Base-by-base conservation (phyloP, 148 eudicot species). In the Nepenthes mirabilis region DNA sequence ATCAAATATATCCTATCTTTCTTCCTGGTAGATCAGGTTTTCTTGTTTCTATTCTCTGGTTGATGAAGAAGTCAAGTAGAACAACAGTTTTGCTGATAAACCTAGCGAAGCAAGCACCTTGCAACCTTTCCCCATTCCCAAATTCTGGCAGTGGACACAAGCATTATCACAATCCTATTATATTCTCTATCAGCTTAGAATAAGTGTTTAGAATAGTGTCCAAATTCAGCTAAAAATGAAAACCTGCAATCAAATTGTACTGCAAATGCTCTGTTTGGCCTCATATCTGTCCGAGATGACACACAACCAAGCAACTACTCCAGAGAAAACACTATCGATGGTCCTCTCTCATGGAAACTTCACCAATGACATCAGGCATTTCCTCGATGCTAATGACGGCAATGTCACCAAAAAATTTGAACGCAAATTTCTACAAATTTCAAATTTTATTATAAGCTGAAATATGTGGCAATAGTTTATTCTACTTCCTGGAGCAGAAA, bases 211-310 rank as follows among this genome's bases (percentile, higher is more conserved):
- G 11, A 5, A 49, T 43, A 1, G 11, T 32, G 33, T 23, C 5
- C 36, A 5, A 11, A 1, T 32, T n/a, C 5, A 37, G 10, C 1
- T 11, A 34, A 7, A 47, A 40, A 23, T 23, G 23, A n/a, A 11
- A 55, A 80, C 89, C 89, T 83, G 85, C 60, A 83, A 69, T 63
- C 85, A 83, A 49, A 80, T 80, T 52, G 89, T 66, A 72, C 88
- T 78, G 73, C 75, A 75, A 14, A 71, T 64, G 65, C 65, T 68
- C 54, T 69, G 73, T 14, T 67, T 53, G 40, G 73, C 55, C 47
- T 33, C 62, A 43, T 63, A 64, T 45, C 66, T 67, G 45, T 78
- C 75, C 62, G 68, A 52, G 40, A 77, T 64, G 23, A 23, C 57
- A 72, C 69, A 72, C 75, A 80, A 65, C 63, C 65, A 34, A 85